Conservation (phyloP, 2,329 filamentous ascomycete species). For the Aspergillus pseudoterreus region DNA sequence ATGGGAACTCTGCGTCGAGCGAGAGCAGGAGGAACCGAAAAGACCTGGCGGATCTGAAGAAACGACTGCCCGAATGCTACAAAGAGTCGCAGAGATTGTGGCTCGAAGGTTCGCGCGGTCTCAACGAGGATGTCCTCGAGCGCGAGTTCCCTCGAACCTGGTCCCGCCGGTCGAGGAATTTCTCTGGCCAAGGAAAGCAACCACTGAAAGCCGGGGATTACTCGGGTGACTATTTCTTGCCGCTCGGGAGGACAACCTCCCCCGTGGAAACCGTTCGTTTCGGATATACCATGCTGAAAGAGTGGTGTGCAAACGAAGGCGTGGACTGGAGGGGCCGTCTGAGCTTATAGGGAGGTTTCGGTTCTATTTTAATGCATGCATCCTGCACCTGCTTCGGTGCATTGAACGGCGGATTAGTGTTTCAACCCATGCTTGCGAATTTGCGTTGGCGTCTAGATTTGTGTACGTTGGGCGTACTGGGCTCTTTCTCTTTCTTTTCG, state of each 20-base stretch:
- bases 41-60: constrained; percentile 39
- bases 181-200: constrained; percentile 33
- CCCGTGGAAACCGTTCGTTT: constrained; percentile 46
- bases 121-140: constrained; percentile 39
- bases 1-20: constrained; percentile 35
- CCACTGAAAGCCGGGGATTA: constrained; percentile 33
- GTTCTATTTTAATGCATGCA: neutral
- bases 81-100: constrained; percentile 42
- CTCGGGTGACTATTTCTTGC: constrained; percentile 38
- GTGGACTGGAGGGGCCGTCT: constrained; percentile 43
- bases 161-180: constrained; percentile 37
- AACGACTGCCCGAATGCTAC: constrained; percentile 38
- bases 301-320: constrained; percentile 46
- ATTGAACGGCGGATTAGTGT: neutral
- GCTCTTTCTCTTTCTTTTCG: neutral
- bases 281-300: constrained; percentile 41
- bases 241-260: constrained; percentile 40
- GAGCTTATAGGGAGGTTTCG: constrained; percentile 25
- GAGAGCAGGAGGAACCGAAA: constrained; percentile 35
- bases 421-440: neutral
- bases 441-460: neutral
- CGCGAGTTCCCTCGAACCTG: constrained; percentile 44
- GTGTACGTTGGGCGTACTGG: neutral
- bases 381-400: neutral
- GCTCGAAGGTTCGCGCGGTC: constrained; percentile 39